These are phyloP conservation scores for Stellera chamaejasme DNA, from an alignment of 345 rosid species.

Conservation along the genomic window DNA sequence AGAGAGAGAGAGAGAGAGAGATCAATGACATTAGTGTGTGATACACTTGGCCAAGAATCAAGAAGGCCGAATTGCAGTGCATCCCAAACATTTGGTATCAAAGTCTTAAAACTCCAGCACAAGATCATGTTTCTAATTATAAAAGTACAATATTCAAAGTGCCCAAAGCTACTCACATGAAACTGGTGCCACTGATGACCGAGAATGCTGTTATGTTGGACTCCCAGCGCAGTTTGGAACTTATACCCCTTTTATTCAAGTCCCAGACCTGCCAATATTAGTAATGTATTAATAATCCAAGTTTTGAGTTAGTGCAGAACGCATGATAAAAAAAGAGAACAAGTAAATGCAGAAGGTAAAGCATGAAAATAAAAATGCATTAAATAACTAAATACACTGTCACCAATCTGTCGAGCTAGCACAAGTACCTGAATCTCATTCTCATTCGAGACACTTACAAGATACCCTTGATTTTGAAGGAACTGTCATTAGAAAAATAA, in stretches of 20 bases:
- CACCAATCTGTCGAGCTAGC: conserved; percentile 13
- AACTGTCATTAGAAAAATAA: conserved; percentile 38
- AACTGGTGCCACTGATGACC: conserved; percentile 57
- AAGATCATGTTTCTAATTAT: too few relatives aligned
- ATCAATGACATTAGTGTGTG: conserved; percentile 1
- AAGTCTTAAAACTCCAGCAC: too few relatives aligned
- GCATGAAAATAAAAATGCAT: conserved; percentile 10
- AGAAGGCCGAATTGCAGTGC: too few relatives aligned
- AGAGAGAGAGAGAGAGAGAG: too few relatives aligned
- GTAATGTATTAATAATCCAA: conserved; percentile 16
- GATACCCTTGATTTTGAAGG: conserved; percentile 68
- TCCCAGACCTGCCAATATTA: conserved; percentile 70
- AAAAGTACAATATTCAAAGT: neutral
- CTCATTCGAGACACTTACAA: conserved; percentile 53
- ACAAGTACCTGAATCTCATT: conserved; percentile 69
- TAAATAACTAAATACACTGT: conserved; percentile 8
- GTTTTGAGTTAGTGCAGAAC: neutral
- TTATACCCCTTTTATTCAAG: conserved; percentile 47
- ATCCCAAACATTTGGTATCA: too few relatives aligned
- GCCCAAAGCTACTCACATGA: conserved; percentile 41
- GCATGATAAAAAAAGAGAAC: conserved; percentile 1
- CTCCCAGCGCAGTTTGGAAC: conserved; percentile 57
- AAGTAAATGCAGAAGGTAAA: neutral
- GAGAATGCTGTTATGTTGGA: conserved; percentile 77
- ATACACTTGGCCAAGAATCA: neutral